phyloP scores from a whole-genome alignment of 176 grass and related monocot genomes.

The Triticum turgidum region DNA sequence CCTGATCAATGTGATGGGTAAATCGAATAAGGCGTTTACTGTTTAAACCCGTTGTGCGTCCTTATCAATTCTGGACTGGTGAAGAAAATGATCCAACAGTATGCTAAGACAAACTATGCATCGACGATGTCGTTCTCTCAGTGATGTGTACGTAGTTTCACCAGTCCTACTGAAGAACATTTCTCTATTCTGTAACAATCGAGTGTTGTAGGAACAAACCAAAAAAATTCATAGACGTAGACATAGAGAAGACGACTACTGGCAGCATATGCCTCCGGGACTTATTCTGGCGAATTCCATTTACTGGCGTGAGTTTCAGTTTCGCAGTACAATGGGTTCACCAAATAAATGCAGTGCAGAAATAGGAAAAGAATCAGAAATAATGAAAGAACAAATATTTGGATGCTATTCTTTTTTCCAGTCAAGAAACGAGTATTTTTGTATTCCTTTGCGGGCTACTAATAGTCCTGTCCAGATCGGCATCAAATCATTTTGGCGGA shows the following conservation, averaged over 20 bases:
- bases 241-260: neutral
- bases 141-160: neutral
- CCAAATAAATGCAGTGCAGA: constrained; percentile 40
- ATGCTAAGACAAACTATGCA: neutral
- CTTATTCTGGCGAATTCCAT: constrained; percentile 26
- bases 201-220: no score
- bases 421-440: constrained; percentile 49
- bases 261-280: neutral
- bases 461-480: constrained; percentile 25
- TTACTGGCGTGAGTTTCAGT: constrained; percentile 27
- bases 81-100: neutral
- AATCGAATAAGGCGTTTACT: no score
- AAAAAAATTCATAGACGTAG: neutral
- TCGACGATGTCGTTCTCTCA: neutral
- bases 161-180: neutral
- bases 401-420: constrained; percentile 31
- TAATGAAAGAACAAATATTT: constrained; percentile 61
- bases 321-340: constrained; percentile 27
- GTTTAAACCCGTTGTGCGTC: neutral
- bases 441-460: constrained; percentile 21
- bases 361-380: constrained; percentile 60
- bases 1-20: neutral
- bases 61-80: neutral
- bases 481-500: constrained; percentile 10
- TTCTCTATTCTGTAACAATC: no score